These are phyloP conservation scores for Beauveria medogensis DNA, from an alignment of 2,329 filamentous ascomycete species.

Conservation along the genomic window DNA sequence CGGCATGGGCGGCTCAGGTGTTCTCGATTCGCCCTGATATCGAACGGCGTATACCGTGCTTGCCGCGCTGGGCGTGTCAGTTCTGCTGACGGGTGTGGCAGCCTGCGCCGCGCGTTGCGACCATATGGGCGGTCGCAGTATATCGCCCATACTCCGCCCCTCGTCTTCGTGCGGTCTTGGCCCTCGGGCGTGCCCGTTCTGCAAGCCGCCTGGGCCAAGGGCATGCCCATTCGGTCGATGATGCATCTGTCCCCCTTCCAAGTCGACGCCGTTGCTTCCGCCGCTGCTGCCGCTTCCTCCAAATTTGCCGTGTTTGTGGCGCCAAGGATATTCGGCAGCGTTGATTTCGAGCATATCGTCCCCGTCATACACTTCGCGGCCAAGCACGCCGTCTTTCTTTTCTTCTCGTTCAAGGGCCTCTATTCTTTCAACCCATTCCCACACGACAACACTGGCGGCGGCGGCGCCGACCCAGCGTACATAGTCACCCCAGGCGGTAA, in stretches of 20 bases:
- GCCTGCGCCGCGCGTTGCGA: constrained; percentile 46
- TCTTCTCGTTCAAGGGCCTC: constrained; percentile 88
- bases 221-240: neutral
- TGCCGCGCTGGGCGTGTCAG: constrained; percentile 55
- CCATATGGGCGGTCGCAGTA: constrained; percentile 45
- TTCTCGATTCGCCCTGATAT: constrained; percentile 48
- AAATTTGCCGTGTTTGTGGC: constrained; percentile 28
- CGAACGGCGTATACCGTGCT: constrained; percentile 57
- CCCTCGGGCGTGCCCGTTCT: constrained; percentile 18
- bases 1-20: constrained; percentile 32
- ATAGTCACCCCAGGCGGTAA: constrained; percentile 91
- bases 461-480: constrained; percentile 94
- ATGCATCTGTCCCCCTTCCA: constrained; percentile 12
- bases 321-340: constrained; percentile 42
- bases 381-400: constrained; percentile 86
- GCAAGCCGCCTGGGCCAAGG: neutral
- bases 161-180: constrained; percentile 16
- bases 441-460: constrained; percentile 90
- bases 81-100: constrained; percentile 50
- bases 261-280: constrained; percentile 19
- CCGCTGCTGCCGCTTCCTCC: constrained; percentile 22
- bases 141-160: constrained; percentile 23
- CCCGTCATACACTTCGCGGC: constrained; percentile 84
- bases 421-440: constrained; percentile 96
- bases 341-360: constrained; percentile 78